A percentile compares a stretch with the other conserved stretches of the same genome.
Conservation (phyloP, 1,139 yeast species). For the Geotrichum cucujoidarum region DNA sequence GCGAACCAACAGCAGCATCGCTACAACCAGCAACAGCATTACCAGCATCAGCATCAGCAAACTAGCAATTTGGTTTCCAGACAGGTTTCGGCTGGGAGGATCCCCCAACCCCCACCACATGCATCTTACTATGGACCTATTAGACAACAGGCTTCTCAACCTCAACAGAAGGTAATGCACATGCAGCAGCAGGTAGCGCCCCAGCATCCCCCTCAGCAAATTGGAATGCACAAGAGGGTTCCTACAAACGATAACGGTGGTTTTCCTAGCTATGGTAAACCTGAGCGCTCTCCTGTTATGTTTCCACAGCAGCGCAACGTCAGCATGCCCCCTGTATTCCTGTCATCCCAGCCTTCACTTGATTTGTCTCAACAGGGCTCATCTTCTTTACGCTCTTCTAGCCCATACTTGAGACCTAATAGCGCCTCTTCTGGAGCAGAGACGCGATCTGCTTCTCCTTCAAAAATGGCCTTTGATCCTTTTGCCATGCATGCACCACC, state of each 20-base stretch:
- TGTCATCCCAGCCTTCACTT: constrained; percentile 3
- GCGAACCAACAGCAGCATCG: neutral
- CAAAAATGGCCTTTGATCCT: constrained; percentile 4
- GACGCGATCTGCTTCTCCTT: constrained; percentile 9
- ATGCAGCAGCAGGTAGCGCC: neutral
- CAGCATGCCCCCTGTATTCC: constrained; percentile 15
- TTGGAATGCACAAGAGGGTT: constrained; percentile 4
- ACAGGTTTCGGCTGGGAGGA: neutral
- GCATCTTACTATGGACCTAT: neutral
- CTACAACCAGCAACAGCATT: neutral
- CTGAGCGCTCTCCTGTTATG: neutral
- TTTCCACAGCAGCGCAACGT: constrained; percentile 14
- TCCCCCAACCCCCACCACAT: neutral
- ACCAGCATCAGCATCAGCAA: neutral
- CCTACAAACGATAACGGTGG: constrained; percentile 1
- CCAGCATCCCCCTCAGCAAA: constrained; percentile 2
- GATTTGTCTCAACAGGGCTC: neutral
- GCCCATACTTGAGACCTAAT: constrained; percentile 13
- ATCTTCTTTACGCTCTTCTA: neutral
- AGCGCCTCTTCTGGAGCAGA: constrained; percentile 5
- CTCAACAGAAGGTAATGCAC: neutral
- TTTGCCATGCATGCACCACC: constrained; percentile 3
- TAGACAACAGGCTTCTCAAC: neutral
- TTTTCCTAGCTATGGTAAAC: neutral
- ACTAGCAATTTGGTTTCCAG: neutral